A percentile compares a stretch with the other conserved stretches of the same genome.
phyloP scores from a whole-genome alignment of 2,329 filamentous ascomycete genomes.

The Ophiostoma ips region DNA sequence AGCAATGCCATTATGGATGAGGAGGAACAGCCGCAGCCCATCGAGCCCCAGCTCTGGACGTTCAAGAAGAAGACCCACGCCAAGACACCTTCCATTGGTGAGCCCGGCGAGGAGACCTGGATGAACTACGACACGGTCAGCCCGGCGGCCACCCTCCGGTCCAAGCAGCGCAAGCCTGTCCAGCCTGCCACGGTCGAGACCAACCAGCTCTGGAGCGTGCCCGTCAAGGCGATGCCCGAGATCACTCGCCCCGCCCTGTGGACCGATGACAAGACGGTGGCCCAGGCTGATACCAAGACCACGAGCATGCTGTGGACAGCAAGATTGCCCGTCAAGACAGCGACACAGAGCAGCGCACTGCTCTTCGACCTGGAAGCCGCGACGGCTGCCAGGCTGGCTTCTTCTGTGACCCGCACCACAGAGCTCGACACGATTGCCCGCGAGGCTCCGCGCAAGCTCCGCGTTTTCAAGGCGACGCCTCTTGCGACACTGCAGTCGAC shows the following conservation, averaged over 20 bases:
- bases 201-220: conserved; percentile 9
- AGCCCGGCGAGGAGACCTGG: conserved; percentile 26
- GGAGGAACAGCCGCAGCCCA: neutral
- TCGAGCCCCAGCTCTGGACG: conserved; percentile 6
- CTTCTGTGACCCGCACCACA: conserved; percentile 5
- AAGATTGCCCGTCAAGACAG: neutral
- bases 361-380: conserved; percentile 9
- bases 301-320: neutral
- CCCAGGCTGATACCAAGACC: no score
- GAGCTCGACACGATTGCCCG: conserved; percentile 4
- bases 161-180: conserved; percentile 14
- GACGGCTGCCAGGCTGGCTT: neutral
- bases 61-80: conserved; percentile 2
- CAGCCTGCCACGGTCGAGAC: conserved; percentile 20
- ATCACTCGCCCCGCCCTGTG: neutral
- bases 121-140: conserved; percentile 19
- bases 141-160: conserved; percentile 16
- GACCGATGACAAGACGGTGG: neutral
- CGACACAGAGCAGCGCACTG: neutral
- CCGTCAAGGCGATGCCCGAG: neutral
- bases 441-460: conserved; percentile 5
- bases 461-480: neutral
- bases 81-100: conserved; percentile 8
- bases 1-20: conserved; percentile 13
- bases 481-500: conserved; percentile 4